Evolutionary conservation across 768 basidiomycete genomes (phyloP).

Genomic region (Antrodiella citrinella): DNA sequence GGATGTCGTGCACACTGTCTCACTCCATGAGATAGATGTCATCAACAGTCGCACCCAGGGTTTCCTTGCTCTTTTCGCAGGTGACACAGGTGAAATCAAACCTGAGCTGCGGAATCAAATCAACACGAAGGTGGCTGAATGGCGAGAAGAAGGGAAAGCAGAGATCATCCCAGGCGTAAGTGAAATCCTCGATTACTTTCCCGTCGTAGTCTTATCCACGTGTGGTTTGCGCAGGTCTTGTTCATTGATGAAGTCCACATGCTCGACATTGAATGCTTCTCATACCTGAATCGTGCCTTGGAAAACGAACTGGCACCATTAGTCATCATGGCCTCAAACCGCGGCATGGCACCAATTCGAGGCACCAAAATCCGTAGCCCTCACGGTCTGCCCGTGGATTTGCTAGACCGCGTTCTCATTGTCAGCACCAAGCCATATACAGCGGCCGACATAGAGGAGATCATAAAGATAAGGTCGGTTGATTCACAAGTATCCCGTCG

Average conservation of each 20-base stretch:
- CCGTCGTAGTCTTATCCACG: background rate
- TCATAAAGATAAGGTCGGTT: conserved; percentile 82
- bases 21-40: conserved; percentile 97
- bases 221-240: conserved; percentile 56
- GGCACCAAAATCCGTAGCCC: conserved; percentile 93
- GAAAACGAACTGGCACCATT: conserved; percentile 91
- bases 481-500: no score
- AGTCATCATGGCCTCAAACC: conserved; percentile 97
- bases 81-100: conserved; percentile 98
- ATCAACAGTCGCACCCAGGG: conserved; percentile 99
- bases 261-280: conserved; percentile 99
- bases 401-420: conserved; percentile 92
- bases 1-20: conserved; percentile 96
- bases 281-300: conserved; percentile 93
- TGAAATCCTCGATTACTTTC: conserved; percentile 11
- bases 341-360: conserved; percentile 90
- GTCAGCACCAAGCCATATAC: conserved; percentile 87
- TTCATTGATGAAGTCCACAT: conserved; percentile 99
- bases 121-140: conserved; percentile 93
- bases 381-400: conserved; percentile 90
- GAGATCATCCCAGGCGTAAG: conserved; percentile 92
- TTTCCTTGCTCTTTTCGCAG: conserved; percentile 89
- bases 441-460: conserved; percentile 80
- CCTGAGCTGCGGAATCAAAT: conserved; percentile 95
- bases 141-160: conserved; percentile 98